Evolutionary conservation across 163 green algal genomes (phyloP).

Genomic region (Scenedesmus sp.): DNA sequence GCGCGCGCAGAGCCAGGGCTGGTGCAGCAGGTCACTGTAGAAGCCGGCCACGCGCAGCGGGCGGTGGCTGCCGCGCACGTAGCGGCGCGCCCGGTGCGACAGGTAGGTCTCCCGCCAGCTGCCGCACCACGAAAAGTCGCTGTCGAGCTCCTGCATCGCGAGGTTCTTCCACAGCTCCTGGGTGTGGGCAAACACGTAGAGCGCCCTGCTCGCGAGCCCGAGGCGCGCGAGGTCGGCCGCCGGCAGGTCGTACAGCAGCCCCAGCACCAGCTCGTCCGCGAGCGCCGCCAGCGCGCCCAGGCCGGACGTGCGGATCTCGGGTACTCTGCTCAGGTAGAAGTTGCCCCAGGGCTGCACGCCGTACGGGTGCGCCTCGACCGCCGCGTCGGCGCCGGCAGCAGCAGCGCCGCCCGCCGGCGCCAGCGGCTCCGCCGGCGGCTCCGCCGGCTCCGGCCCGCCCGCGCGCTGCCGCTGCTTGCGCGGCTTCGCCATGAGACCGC

Average conservation of each 20-base stretch:
- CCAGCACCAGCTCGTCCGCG: conserved; percentile 79
- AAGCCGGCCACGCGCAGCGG: conserved; percentile 58
- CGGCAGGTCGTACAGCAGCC: conserved; percentile 66
- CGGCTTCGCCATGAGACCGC: too few species aligned
- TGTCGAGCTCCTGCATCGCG: conserved; percentile 41
- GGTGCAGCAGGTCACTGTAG: conserved; percentile 94
- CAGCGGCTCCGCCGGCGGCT: neutral
- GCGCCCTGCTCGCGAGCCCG: conserved; percentile 57
- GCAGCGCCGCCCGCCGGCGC: too few species aligned
- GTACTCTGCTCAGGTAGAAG: neutral
- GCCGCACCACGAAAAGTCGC: conserved; percentile 34
- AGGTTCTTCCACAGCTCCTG: conserved; percentile 89
- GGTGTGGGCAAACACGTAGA: conserved; percentile 84
- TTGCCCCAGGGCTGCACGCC: conserved; percentile 44
- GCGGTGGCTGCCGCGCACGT: conserved; percentile 18
- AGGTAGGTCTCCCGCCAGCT: conserved; percentile 73
- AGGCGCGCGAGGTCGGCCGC: conserved; percentile 66
- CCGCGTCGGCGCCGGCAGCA: neutral
- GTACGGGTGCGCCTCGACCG: conserved; percentile 28
- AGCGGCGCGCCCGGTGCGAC: conserved; percentile 3
- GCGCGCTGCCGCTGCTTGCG: conserved; percentile 1
- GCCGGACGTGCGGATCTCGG: conserved; percentile 55
- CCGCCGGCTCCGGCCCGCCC: neutral
- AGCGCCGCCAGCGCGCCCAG: conserved; percentile 79
- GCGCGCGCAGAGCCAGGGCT: conserved; percentile 87